phyloP scores from a whole-genome alignment of 2,329 filamentous ascomycete species.

The Sporothrix sp. region DNA sequence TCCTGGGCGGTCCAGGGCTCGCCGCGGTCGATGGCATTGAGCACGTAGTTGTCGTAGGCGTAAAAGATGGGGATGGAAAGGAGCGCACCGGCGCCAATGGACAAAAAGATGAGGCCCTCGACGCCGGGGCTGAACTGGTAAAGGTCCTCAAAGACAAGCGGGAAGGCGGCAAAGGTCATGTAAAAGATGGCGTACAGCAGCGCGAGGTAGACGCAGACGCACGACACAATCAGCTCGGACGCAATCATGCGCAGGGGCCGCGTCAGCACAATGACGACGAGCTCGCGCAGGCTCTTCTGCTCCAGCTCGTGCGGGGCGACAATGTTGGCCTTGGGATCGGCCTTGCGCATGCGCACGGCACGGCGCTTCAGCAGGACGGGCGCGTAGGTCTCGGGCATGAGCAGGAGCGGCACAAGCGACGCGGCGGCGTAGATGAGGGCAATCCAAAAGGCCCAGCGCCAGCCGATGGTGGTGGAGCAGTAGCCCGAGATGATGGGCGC shows the following conservation, averaged over 20 bases:
- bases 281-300: slow-evolving; percentile 43
- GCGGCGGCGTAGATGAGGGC: slow-evolving; percentile 56
- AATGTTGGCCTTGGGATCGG: slow-evolving; percentile 37
- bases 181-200: slow-evolving; percentile 57
- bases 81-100: slow-evolving; percentile 54
- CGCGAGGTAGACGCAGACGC: slow-evolving; percentile 60
- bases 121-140: slow-evolving; percentile 56
- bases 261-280: slow-evolving; percentile 60
- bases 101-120: slow-evolving; percentile 58
- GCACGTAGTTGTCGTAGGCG: slow-evolving; percentile 52
- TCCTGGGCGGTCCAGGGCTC: slow-evolving; percentile 51
- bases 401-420: slow-evolving; percentile 49
- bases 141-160: slow-evolving; percentile 54
- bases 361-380: slow-evolving; percentile 48
- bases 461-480: slow-evolving; percentile 46
- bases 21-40: slow-evolving; percentile 37
- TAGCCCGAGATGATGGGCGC: slow-evolving; percentile 57
- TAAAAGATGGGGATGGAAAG: slow-evolving; percentile 53
- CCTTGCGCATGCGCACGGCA: slow-evolving; percentile 47
- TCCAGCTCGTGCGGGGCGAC: slow-evolving; percentile 56
- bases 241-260: slow-evolving; percentile 63
- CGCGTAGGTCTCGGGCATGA: slow-evolving; percentile 55
- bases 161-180: slow-evolving; percentile 70
- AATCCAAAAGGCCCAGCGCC: slow-evolving; percentile 65
- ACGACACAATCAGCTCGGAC: slow-evolving; percentile 64